These are phyloP conservation scores for Botryotinia globosa DNA, from an alignment of 2,329 filamentous ascomycete species.

Conservation along the genomic window DNA sequence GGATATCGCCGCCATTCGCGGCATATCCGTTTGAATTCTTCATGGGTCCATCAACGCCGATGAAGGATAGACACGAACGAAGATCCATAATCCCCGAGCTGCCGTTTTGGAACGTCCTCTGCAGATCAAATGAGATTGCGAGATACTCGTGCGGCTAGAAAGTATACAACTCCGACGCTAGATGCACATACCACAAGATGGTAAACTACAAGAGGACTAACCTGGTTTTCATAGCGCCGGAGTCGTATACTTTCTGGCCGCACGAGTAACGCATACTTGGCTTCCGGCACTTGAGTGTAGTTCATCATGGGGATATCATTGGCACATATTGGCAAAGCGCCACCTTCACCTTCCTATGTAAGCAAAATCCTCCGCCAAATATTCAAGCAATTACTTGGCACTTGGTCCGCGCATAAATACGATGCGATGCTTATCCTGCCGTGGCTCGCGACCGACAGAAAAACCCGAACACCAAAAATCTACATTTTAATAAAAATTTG, in stretches of 20 bases:
- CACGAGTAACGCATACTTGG: neutral
- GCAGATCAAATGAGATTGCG: neutral
- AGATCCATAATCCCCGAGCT: neutral
- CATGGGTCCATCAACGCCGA: neutral
- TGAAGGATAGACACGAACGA: neutral
- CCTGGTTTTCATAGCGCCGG: too few relatives aligned
- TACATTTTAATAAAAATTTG: too few relatives aligned
- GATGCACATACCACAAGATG: too few relatives aligned
- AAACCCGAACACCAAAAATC: too few relatives aligned
- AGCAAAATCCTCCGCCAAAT: neutral
- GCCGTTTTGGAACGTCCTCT: neutral
- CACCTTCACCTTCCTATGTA: constrained; percentile 13
- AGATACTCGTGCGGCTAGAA: too few relatives aligned
- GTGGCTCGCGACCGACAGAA: too few relatives aligned
- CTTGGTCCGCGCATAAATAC: neutral
- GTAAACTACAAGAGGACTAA: too few relatives aligned
- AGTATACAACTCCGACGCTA: too few relatives aligned
- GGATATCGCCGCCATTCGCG: neutral
- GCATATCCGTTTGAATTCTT: neutral
- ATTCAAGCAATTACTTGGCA: constrained; percentile 6
- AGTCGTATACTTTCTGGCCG: too few relatives aligned
- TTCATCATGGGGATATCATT: neutral
- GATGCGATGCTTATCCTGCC: neutral
- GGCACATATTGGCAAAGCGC: constrained; percentile 10
- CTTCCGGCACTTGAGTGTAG: neutral